A percentile compares a stretch with the other conserved stretches of the same genome.
Evolutionary conservation across 495 filamentous ascomycete species (phyloP).

Genomic region (Aspergillus panamensis): DNA sequence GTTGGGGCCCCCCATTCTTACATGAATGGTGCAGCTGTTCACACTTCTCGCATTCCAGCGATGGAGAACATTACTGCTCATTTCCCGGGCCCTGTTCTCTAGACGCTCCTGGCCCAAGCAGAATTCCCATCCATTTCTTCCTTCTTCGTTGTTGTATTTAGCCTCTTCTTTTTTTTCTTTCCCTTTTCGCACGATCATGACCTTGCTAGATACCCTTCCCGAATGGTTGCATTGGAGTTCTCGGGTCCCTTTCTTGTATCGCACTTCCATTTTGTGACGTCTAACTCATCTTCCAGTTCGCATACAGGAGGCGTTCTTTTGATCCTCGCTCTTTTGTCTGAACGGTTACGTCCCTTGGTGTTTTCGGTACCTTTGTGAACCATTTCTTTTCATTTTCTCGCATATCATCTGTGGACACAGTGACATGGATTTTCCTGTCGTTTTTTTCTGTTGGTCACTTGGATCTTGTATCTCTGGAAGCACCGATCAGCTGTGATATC

Average conservation of each 20-base stretch:
- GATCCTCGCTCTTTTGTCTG: not conserved
- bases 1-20: not conserved
- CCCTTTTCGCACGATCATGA: not conserved
- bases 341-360: not conserved
- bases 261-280: not conserved
- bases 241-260: not conserved
- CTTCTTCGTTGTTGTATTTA: not conserved
- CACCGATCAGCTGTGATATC: not conserved
- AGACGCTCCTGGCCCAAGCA: not conserved
- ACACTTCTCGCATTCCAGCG: not conserved
- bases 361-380: not conserved
- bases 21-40: not conserved
- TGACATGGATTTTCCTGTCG: not conserved
- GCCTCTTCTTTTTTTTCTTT: not conserved
- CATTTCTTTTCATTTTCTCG: not conserved
- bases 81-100: constrained; percentile 7
- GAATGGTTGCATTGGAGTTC: not conserved
- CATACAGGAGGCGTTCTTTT: not conserved
- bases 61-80: constrained; percentile 2
- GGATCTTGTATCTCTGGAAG: not conserved
- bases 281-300: not conserved
- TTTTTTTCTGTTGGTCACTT: constrained; percentile 3
- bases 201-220: not conserved
- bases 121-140: not conserved
- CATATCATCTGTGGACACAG: not conserved